These are phyloP conservation scores for Candida mattraensis DNA, from an alignment of 805 yeast species.

Conservation along the genomic window DNA sequence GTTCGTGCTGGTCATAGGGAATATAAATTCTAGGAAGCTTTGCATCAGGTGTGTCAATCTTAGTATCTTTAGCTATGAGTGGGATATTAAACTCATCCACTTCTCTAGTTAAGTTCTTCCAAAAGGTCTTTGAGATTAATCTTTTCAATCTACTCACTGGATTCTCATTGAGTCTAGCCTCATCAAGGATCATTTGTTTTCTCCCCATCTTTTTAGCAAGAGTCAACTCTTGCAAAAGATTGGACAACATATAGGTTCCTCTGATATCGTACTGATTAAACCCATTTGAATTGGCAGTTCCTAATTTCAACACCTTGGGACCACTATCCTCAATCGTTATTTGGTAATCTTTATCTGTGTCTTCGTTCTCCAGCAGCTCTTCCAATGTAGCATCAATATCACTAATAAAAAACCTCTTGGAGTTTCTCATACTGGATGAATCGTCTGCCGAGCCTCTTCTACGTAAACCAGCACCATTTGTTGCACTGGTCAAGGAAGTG, in stretches of 20 bases:
- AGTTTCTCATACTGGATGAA: conserved; percentile 30
- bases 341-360: conserved; percentile 81
- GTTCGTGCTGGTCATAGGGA: conserved; percentile 68
- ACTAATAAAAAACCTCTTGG: conserved; percentile 63
- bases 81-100: conserved; percentile 62
- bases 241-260: conserved; percentile 88
- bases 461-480: conserved; percentile 14
- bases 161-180: conserved; percentile 78
- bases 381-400: conserved; percentile 73
- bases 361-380: conserved; percentile 71
- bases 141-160: conserved; percentile 79
- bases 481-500: neutral
- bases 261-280: conserved; percentile 68
- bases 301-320: conserved; percentile 75
- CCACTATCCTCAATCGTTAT: conserved; percentile 85
- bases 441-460: conserved; percentile 60
- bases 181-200: conserved; percentile 76
- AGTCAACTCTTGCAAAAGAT: conserved; percentile 83
- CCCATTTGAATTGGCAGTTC: conserved; percentile 85
- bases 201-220: conserved; percentile 81
- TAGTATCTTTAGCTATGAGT: conserved; percentile 75
- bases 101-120: conserved; percentile 76
- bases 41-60: conserved; percentile 60
- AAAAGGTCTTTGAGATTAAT: conserved; percentile 72
- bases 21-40: conserved; percentile 76